Percentiles rank a stretch among this genome's conserved stretches.
These are phyloP conservation scores for Fusarium graminum DNA, from an alignment of 2,329 filamentous ascomycete species.

Conservation along the genomic window DNA sequence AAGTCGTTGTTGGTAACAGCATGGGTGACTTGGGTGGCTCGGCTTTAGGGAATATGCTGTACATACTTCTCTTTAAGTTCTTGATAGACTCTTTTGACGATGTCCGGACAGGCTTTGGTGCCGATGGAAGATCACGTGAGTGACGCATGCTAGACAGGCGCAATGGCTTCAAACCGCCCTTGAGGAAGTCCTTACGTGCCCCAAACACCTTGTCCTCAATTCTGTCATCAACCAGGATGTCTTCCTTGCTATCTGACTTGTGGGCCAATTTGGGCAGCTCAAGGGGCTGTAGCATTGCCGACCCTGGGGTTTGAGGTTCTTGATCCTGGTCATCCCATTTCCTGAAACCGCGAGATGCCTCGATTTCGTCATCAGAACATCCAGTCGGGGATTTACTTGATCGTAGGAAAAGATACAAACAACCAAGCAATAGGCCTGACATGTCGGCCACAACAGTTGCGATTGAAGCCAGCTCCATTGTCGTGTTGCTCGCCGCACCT, in stretches of 20 bases:
- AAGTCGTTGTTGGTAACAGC: conserved; percentile 64
- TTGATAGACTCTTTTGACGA: conserved; percentile 42
- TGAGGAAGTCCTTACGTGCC: conserved; percentile 43
- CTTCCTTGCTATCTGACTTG: conserved; percentile 32
- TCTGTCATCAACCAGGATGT: conserved; percentile 43
- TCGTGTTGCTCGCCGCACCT: conserved; percentile 54
- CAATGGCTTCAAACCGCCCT: conserved; percentile 34
- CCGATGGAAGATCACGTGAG: conserved; percentile 30
- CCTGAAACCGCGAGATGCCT: conserved; percentile 28
- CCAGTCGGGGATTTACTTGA: conserved; percentile 71
- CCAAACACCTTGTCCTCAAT: conserved; percentile 51
- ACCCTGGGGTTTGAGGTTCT: conserved; percentile 25
- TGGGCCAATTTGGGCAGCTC: conserved; percentile 23
- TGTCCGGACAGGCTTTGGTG: conserved; percentile 34
- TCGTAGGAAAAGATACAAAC: conserved; percentile 75
- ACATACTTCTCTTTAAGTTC: conserved; percentile 47
- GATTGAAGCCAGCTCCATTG: conserved; percentile 69
- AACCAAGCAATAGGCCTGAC: conserved; percentile 73
- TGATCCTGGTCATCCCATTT: conserved; percentile 33
- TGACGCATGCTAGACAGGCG: conserved; percentile 44
- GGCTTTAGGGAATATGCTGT: conserved; percentile 45
- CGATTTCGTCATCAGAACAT: conserved; percentile 54
- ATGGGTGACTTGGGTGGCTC: conserved; percentile 42
- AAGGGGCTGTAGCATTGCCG: conserved; percentile 25
- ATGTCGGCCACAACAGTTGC: conserved; percentile 75